Percentiles rank a stretch among this genome's conserved stretches.
phyloP scores from a whole-genome alignment of 2,329 filamentous ascomycete genomes.

The Eutypella sp. region DNA sequence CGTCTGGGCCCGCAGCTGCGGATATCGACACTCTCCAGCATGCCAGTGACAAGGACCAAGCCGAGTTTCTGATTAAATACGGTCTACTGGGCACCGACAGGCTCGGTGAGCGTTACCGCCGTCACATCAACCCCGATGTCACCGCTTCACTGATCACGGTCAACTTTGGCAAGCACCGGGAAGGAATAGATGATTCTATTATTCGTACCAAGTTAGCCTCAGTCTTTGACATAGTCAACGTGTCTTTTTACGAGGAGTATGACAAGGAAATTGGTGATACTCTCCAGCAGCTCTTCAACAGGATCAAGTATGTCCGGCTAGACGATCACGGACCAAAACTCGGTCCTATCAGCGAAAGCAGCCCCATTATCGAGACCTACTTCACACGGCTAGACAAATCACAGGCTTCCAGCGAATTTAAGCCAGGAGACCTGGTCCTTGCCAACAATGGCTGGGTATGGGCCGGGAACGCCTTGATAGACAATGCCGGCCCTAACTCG shows the following conservation, averaged over 20 bases:
- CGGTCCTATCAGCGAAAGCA: slow-evolving; percentile 70
- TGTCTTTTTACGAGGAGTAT: slow-evolving; percentile 88
- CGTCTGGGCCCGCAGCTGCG: slow-evolving; percentile 37
- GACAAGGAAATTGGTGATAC: slow-evolving; percentile 78
- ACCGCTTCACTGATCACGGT: slow-evolving; percentile 64
- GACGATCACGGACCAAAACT: slow-evolving; percentile 86
- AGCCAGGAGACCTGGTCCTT: slow-evolving; percentile 70
- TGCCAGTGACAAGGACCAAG: slow-evolving; percentile 44
- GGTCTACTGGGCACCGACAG: slow-evolving; percentile 67
- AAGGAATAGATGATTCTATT: slow-evolving; percentile 45
- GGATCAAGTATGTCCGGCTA: slow-evolving; percentile 91
- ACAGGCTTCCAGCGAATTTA: slow-evolving; percentile 70
- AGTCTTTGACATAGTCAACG: slow-evolving; percentile 78
- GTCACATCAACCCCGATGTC: slow-evolving; percentile 63
- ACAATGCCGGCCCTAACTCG: slow-evolving; percentile 87
- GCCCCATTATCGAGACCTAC: slow-evolving; percentile 86
- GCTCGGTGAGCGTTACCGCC: slow-evolving; percentile 74
- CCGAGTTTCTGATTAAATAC: slow-evolving; percentile 61
- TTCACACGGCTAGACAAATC: slow-evolving; percentile 86
- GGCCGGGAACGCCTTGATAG: slow-evolving; percentile 89
- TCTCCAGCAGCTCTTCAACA: slow-evolving; percentile 85
- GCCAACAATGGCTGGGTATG: slow-evolving; percentile 99
- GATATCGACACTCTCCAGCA: slow-evolving; percentile 45
- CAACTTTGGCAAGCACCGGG: slow-evolving; percentile 63
- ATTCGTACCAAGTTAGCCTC: slow-evolving; percentile 51